phyloP scores from a whole-genome alignment of 768 basidiomycete species.

The Boletales sp. region DNA sequence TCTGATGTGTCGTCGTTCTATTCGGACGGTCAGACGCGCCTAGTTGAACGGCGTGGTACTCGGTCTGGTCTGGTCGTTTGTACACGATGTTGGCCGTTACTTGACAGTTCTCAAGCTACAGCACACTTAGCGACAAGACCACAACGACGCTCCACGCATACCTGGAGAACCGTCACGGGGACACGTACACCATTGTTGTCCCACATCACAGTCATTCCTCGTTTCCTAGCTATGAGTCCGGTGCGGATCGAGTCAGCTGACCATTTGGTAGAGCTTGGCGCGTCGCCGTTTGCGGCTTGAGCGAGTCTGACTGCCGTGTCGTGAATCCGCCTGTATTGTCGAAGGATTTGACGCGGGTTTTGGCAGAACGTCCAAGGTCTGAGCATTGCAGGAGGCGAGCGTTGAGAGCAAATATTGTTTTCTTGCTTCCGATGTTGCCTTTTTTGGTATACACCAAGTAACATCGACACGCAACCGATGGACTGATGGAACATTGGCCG shows the following conservation, averaged over 20 bases:
- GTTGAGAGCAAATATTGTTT: constrained; percentile 8
- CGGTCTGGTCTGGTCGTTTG: constrained; percentile 59
- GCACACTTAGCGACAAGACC: constrained; percentile 10
- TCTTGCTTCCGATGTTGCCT: constrained; percentile 8
- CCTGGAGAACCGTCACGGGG: constrained; percentile 95
- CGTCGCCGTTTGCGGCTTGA: constrained; percentile 17
- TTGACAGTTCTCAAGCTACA: constrained; percentile 82
- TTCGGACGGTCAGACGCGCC: constrained; percentile 72
- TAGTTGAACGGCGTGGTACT: constrained; percentile 92
- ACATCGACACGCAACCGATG: constrained; percentile 35
- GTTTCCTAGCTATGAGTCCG: constrained; percentile 90
- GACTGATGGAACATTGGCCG: constrained; percentile 73
- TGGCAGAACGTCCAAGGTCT: constrained; percentile 46
- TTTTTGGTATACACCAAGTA: constrained; percentile 7
- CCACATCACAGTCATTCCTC: constrained; percentile 95
- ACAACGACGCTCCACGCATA: constrained; percentile 32
- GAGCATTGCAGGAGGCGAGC: constrained; percentile 39
- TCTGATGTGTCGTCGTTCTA: constrained; percentile 73
- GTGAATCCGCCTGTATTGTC: constrained; percentile 40
- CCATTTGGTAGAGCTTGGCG: constrained; percentile 57
- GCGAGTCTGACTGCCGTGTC: constrained; percentile 35
- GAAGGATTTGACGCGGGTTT: constrained; percentile 34
- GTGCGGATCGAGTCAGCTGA: constrained; percentile 81
- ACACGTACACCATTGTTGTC: constrained; percentile 82
- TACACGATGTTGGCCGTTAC: constrained; percentile 77